These are phyloP conservation scores for Hypoxylon subgilvum DNA, from an alignment of 495 filamentous ascomycete genomes.

Conservation along the genomic window DNA sequence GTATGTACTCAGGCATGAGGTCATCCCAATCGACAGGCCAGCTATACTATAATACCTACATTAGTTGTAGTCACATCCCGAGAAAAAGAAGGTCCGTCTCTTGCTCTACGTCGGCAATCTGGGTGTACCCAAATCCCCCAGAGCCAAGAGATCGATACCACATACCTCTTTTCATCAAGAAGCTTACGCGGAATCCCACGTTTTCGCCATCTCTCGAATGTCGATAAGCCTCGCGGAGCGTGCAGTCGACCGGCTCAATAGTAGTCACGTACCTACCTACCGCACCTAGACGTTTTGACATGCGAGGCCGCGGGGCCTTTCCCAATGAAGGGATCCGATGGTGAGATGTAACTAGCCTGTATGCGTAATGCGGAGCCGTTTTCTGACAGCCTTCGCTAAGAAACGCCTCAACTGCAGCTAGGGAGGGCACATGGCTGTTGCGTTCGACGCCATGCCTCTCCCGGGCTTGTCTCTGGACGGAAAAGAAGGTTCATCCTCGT, in stretches of 20 bases:
- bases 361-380: not conserved
- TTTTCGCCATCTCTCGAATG: not conserved
- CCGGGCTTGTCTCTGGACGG: not conserved
- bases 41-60: too few relatives aligned
- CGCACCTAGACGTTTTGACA: too few relatives aligned
- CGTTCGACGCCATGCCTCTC: not conserved
- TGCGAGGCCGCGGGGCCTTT: too few relatives aligned
- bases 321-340: too few relatives aligned
- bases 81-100: not conserved
- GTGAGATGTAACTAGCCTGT: constrained; percentile 3
- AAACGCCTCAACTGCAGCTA: constrained; percentile 3
- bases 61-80: too few relatives aligned
- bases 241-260: not conserved
- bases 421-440: not conserved
- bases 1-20: too few relatives aligned
- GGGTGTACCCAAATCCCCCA: not conserved
- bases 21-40: too few relatives aligned
- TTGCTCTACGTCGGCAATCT: constrained; percentile 9
- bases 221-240: not conserved
- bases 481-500: not conserved
- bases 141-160: not conserved
- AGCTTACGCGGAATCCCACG: not conserved
- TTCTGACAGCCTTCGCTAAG: constrained; percentile 8
- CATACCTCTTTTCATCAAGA: not conserved
- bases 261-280: not conserved